These are phyloP conservation scores for Leishmania gerbilli DNA, from an alignment of 208 protist species.

Conservation along the genomic window DNA sequence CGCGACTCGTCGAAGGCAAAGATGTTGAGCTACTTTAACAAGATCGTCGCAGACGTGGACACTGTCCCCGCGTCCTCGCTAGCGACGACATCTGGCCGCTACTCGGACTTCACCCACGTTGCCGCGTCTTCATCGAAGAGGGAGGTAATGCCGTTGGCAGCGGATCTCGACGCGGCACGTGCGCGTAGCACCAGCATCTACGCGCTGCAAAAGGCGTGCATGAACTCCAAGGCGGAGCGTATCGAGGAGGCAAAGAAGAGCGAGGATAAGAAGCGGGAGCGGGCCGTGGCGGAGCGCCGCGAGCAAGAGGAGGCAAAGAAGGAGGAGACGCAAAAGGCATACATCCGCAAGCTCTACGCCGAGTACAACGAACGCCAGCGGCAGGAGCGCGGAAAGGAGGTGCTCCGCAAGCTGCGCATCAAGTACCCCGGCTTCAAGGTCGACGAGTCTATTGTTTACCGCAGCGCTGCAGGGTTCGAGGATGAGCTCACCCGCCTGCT, in stretches of 20 bases:
- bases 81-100: conserved; percentile 19
- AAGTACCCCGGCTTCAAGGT: conserved; percentile 81
- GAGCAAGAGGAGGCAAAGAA: conserved; percentile 56
- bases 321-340: conserved; percentile 37
- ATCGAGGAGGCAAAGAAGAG: conserved; percentile 38
- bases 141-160: conserved; percentile 24
- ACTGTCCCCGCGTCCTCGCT: conserved; percentile 31
- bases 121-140: conserved; percentile 20
- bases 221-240: conserved; percentile 39
- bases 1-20: conserved; percentile 64
- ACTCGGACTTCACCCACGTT: conserved; percentile 25
- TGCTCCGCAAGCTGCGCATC: conserved; percentile 56
- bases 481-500: conserved; percentile 70
- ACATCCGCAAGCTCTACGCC: conserved; percentile 47
- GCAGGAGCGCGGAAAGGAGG: conserved; percentile 61
- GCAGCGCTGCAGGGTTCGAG: conserved; percentile 63
- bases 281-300: conserved; percentile 43
- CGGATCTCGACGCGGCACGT: conserved; percentile 46
- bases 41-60: conserved; percentile 30
- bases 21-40: conserved; percentile 53
- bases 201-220: conserved; percentile 44
- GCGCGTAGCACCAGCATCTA: conserved; percentile 43
- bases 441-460: conserved; percentile 49
- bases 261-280: conserved; percentile 40
- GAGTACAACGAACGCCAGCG: conserved; percentile 65